These are phyloP conservation scores for Sporisorium graminicola DNA, from an alignment of 1,284 basidiomycete genomes.

Conservation along the genomic window DNA sequence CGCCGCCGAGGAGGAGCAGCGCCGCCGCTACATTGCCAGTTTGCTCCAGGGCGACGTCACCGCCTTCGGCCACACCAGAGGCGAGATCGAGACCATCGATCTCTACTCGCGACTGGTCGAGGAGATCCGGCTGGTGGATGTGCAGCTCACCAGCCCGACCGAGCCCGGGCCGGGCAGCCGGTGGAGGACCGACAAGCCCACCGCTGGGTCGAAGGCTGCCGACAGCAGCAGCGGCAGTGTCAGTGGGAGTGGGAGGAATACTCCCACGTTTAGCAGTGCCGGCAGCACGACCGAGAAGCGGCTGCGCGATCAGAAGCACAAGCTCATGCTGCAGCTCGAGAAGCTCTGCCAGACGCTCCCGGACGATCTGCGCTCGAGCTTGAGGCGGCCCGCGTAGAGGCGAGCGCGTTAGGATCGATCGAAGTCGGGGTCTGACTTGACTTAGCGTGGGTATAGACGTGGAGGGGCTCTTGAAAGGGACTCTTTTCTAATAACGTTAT, in stretches of 20 bases:
- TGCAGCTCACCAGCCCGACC: conserved; percentile 37
- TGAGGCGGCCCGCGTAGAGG: conserved; percentile 29
- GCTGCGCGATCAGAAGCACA: conserved; percentile 42
- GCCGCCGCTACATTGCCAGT: conserved; percentile 52
- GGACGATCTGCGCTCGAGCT: conserved; percentile 42
- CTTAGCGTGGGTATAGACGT: neutral
- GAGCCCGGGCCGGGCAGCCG: conserved; percentile 55
- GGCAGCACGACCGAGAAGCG: conserved; percentile 42
- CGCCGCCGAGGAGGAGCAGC: conserved; percentile 63
- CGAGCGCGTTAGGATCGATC: neutral
- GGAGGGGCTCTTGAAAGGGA: too few species aligned
- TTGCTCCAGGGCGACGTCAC: conserved; percentile 61
- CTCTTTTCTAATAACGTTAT: too few species aligned
- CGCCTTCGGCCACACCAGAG: conserved; percentile 43
- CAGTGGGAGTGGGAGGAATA: conserved; percentile 19
- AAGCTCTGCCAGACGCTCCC: conserved; percentile 53
- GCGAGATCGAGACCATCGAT: conserved; percentile 64
- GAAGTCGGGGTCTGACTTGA: neutral
- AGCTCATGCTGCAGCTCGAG: conserved; percentile 48
- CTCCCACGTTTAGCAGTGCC: conserved; percentile 7
- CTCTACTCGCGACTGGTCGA: conserved; percentile 57
- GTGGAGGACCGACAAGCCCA: conserved; percentile 52
- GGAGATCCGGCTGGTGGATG: conserved; percentile 58
- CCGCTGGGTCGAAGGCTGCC: neutral
- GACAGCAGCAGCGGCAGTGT: neutral